Evolutionary conservation across 805 yeast genomes (phyloP), one percentile per base, ranked within the genome.

Genomic region (Candida taoyuanica): DNA sequence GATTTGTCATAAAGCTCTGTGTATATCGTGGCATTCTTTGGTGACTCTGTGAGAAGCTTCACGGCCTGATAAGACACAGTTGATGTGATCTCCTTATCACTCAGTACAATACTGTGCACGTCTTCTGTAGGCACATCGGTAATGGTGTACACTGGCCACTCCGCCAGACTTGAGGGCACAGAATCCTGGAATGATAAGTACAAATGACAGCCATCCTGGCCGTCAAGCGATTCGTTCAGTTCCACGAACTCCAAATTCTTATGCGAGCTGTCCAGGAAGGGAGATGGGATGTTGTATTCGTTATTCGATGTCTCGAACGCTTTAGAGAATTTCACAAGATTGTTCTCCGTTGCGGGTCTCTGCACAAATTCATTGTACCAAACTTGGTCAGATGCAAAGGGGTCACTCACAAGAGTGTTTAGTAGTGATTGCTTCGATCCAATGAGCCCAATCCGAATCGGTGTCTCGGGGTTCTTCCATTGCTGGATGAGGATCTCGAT

Each of bases 381-480:
- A 9, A 52, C 20, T 33, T 58, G 62, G 24, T 60, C 56, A 1
- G 54, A 29, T 2, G 58, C 53, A 33, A 60, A 61, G 8, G 63
- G 64, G 39, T 62, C 64, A 2, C 60, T 50, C 25, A 62, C 32
- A 3, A 62, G 25, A 5, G 63, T 45, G 16, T 56, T 53, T 9
- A 62, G 37, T 8, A 61, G 40, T 2, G 53, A 46, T 5, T 42
- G 40, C 19, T 47, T 48, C 1, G 55, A 28, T 1, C 56, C 48
- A 20, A 60, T 41, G 8, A 62, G 42, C 3, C 65, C 65, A 28
- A 61, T 53, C 35, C 63, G 47, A 11, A 57, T 43, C 9, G 50
- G 49, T 3, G 38, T 29, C n/a, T 46, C 37, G 24, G 48, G 46
- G 23, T 29, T 21, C 29, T 38, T 43, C 13, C 44, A 14, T 20